Evolutionary conservation across 192 early-diverging fungal genomes (phyloP), one percentile per base, ranked within the genome.

Genomic region (Entomortierella beljakovae): DNA sequence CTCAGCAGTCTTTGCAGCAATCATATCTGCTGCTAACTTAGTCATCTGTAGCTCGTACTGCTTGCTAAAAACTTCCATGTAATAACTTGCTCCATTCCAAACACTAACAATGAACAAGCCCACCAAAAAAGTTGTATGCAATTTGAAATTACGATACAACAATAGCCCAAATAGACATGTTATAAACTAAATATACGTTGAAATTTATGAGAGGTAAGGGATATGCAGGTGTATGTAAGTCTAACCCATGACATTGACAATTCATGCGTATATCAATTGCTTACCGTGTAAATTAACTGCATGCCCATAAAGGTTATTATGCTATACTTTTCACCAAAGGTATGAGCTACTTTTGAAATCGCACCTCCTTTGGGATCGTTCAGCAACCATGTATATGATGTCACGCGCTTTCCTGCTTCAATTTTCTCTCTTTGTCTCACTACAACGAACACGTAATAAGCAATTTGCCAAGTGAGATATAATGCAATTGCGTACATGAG

Each of bases 1-100:
- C 65, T 79, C 0, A n/a, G 75, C 75, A 5, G 62, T 62, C 29
- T 70, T 68, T 7, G 75, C 75, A 22, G 59, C 58, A 2, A 68
- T 58, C 2, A 79, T 68, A 23, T 79, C 67, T 6, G 42, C 67
- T 1, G 75, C 75, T 38, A 79, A 42, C 50, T 65, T 79, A 25
- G 25, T 63, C 48, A 79, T 49, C 20, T 79, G 75, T 37, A 58
- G 58, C 52, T 79, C 75, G 48, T 92, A 92, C 38, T 86, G 77
- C 49, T 83, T 81, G 42, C 82, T 85, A 65, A 92, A 92, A 0
- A 92, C 88, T 38, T 92, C 91, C 75, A 92, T 88, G 79, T 92
- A 92, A 48, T 90, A 92, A 43, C 82, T 81, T 4, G 89, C 89
- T 3, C 91, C 91, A 51, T 92, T 92, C 82, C 84, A 91, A 10